A percentile compares a stretch with the other conserved stretches of the same genome.
Conservation (phyloP, 192 early-diverging fungal genomes). For the Coemansia furcata region DNA sequence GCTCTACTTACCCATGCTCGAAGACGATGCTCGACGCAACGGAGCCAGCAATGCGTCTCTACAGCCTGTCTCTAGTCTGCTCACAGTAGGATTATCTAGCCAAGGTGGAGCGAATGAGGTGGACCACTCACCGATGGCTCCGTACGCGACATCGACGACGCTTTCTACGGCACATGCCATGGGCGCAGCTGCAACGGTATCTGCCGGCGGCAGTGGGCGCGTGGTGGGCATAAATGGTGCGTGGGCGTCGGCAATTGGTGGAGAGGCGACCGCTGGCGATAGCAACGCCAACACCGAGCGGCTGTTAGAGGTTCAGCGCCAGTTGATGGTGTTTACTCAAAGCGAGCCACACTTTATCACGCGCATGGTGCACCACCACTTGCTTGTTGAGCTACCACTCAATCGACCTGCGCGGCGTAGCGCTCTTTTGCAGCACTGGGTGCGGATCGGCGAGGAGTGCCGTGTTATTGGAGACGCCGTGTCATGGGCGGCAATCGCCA, state of each 20-base stretch:
- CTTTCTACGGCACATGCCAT: not conserved
- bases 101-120: not conserved
- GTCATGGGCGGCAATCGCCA: constrained; percentile 66
- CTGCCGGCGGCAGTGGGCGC: not conserved
- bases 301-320: constrained; percentile 32
- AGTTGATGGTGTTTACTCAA: constrained; percentile 55
- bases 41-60: not conserved
- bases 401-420: constrained; percentile 51
- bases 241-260: not conserved
- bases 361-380: constrained; percentile 64
- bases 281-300: constrained; percentile 2
- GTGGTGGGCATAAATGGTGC: not conserved
- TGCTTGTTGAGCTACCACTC: constrained; percentile 59
- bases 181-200: not conserved
- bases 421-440: constrained; percentile 67
- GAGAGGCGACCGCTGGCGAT: not conserved
- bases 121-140: constrained; percentile 3
- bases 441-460: constrained; percentile 58
- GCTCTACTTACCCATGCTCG: constrained; percentile 33
- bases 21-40: not conserved
- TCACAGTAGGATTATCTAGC: constrained; percentile 14
- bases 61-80: constrained; percentile 23
- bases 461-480: constrained; percentile 61
- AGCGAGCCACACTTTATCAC: constrained; percentile 71
- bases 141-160: not conserved